phyloP scores from a whole-genome alignment of 352 stramenopile species.

The Pythium aquatile region DNA sequence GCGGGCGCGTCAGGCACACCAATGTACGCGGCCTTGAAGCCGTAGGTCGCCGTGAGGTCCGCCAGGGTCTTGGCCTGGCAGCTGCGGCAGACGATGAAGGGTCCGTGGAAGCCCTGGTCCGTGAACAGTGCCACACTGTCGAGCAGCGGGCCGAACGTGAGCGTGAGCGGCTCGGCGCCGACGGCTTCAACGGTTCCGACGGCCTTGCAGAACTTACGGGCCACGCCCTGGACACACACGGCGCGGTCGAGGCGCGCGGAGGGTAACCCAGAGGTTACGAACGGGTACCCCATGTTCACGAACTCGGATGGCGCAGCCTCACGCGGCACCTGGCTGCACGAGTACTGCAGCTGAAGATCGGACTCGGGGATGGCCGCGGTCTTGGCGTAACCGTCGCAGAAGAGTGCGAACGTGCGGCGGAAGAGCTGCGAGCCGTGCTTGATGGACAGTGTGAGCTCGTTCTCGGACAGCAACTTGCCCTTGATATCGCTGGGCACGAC shows the following conservation, averaged over 20 bases:
- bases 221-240: neutral
- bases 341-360: conserved; percentile 9
- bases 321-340: conserved; percentile 2
- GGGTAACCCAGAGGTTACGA: conserved; percentile 10
- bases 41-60: neutral
- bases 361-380: neutral
- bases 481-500: conserved; percentile 11
- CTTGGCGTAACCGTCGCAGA: conserved; percentile 14
- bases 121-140: conserved; percentile 3
- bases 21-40: neutral
- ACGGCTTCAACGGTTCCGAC: neutral
- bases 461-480: conserved; percentile 5
- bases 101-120: neutral
- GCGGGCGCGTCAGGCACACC: conserved; percentile 4
- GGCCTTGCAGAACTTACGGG: conserved; percentile 2
- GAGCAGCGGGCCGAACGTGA: neutral
- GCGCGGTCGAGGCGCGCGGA: conserved; percentile 12
- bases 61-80: neutral
- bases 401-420: conserved; percentile 5
- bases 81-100: conserved; percentile 5
- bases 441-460: conserved; percentile 10
- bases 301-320: neutral
- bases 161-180: neutral
- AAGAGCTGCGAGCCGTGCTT: conserved; percentile 7
- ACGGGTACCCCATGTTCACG: neutral